These are phyloP conservation scores for Ogataea henricii DNA, from an alignment of 805 yeast genomes.

Conservation along the genomic window DNA sequence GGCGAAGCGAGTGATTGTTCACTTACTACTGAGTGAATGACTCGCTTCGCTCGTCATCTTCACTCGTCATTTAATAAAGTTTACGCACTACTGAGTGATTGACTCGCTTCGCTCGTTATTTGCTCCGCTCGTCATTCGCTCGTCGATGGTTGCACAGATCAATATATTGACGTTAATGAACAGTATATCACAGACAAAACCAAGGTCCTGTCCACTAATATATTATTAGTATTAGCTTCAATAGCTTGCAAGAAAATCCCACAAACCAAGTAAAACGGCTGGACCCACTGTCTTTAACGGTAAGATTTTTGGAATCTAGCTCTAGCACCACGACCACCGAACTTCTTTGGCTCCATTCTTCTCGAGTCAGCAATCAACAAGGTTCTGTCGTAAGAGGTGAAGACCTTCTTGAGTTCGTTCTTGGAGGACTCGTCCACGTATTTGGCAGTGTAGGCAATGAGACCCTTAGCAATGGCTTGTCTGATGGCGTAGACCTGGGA, in stretches of 20 bases:
- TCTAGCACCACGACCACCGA: constrained; percentile 99
- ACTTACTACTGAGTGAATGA: too few species aligned
- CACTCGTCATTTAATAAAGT: too few species aligned
- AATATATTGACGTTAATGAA: constrained; percentile 2
- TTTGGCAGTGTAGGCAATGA: constrained; percentile 99
- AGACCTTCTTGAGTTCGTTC: constrained; percentile 98
- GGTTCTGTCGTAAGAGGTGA: constrained; percentile 98
- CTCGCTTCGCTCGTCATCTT: too few species aligned
- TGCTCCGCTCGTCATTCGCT: too few species aligned
- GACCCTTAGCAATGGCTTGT: constrained; percentile 99
- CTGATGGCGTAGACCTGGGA: constrained; percentile 99
- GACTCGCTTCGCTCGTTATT: too few species aligned
- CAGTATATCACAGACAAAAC: background rate
- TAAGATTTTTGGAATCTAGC: constrained; percentile 99
- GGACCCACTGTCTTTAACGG: constrained; percentile 65
- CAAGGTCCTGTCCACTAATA: background rate
- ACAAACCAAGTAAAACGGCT: background rate
- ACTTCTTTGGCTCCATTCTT: constrained; percentile 99
- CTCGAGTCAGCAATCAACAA: constrained; percentile 99
- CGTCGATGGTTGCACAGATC: background rate
- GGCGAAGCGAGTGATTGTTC: too few species aligned
- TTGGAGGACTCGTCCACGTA: constrained; percentile 99
- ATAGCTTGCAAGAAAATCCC: constrained; percentile 1
- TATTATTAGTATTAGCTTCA: constrained; percentile 10
- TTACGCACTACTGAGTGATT: too few species aligned